A percentile compares a stretch with the other conserved stretches of the same genome.
phyloP scores from a whole-genome alignment of 352 stramenopile species.

The Bremia lactucae region DNA sequence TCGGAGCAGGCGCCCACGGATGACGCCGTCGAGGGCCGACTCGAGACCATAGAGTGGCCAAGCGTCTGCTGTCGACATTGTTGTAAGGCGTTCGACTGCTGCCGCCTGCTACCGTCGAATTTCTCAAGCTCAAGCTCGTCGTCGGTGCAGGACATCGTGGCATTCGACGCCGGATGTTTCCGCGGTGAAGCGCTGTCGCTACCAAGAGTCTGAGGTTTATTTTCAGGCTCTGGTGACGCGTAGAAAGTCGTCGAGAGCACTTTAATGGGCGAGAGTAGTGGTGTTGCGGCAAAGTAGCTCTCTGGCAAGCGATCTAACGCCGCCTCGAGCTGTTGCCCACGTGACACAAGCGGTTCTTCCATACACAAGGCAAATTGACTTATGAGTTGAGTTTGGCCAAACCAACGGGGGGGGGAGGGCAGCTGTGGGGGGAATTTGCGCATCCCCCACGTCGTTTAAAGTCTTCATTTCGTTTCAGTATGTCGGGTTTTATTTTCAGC shows the following conservation, averaged over 20 bases:
- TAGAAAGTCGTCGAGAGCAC: slow-evolving; percentile 7
- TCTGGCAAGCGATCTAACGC: slow-evolving; percentile 52
- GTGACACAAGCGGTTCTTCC: slow-evolving; percentile 25
- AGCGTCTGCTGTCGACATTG: slow-evolving; percentile 14
- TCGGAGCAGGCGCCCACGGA: slow-evolving; percentile 31
- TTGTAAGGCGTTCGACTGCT: slow-evolving; percentile 5
- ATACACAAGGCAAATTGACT: slow-evolving; percentile 18
- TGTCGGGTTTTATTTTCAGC: slow-evolving; percentile 8
- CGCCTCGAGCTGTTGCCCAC: slow-evolving; percentile 53
- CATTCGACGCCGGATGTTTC: slow-evolving; percentile 12
- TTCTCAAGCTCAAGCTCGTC: slow-evolving; percentile 28
- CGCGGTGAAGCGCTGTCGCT: slow-evolving; percentile 19
- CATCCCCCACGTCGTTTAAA: slow-evolving; percentile 14
- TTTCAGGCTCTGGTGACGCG: slow-evolving; percentile 23
- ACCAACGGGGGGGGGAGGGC: slow-evolving; percentile 7
- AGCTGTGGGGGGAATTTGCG: slow-evolving; percentile 10
- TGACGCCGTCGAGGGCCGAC: slow-evolving; percentile 32
- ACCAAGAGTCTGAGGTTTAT: slow-evolving; percentile 23
- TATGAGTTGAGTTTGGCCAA: slow-evolving; percentile 17
- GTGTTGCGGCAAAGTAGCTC: slow-evolving; percentile 46
- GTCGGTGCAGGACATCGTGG: slow-evolving; percentile 20
- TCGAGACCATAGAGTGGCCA: slow-evolving; percentile 21
- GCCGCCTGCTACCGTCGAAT: slow-evolving; percentile 5
- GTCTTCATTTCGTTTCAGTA: not conserved
- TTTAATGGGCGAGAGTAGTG: slow-evolving; percentile 13